Conservation (phyloP, 129 eudicot genomes). For the Centella asiatica region DNA sequence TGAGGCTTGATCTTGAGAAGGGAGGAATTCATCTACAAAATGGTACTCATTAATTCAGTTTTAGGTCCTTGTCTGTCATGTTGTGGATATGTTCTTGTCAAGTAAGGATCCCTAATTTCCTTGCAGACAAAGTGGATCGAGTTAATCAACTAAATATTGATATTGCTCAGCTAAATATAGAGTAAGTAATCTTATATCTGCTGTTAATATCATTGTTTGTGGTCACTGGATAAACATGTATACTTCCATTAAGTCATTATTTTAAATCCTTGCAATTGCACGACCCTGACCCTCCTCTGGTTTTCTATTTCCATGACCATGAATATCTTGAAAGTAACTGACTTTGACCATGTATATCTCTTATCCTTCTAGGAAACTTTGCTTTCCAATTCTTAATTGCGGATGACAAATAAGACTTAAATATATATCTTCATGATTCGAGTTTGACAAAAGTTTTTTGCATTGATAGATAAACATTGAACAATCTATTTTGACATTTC, state of each 20-base stretch:
- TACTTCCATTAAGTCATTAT: neutral
- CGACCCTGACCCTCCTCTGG: neutral
- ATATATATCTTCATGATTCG: too few relatives aligned
- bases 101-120: conserved; percentile 2
- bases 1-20: conserved; percentile 86
- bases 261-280: neutral
- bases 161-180: conserved; percentile 60
- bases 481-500: too few relatives aligned
- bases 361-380: too few relatives aligned
- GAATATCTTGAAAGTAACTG: too few relatives aligned
- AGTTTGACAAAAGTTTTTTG: too few relatives aligned
- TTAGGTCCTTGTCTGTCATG: neutral
- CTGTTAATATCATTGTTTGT: conserved; percentile 8
- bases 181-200: conserved; percentile 41
- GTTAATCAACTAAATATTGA: conserved; percentile 61
- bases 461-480: too few relatives aligned
- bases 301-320: too few relatives aligned
- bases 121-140: conserved; percentile 70
- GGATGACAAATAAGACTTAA: too few relatives aligned
- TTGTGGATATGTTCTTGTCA: neutral
- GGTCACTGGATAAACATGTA: neutral
- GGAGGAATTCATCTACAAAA: conserved; percentile 86
- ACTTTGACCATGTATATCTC: too few relatives aligned
- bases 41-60: conserved; percentile 31
- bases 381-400: too few relatives aligned